A percentile compares a stretch with the other conserved stretches of the same genome.
Conservation (phyloP, 2,329 filamentous ascomycete species). For the Drechmeria coniospora region DNA sequence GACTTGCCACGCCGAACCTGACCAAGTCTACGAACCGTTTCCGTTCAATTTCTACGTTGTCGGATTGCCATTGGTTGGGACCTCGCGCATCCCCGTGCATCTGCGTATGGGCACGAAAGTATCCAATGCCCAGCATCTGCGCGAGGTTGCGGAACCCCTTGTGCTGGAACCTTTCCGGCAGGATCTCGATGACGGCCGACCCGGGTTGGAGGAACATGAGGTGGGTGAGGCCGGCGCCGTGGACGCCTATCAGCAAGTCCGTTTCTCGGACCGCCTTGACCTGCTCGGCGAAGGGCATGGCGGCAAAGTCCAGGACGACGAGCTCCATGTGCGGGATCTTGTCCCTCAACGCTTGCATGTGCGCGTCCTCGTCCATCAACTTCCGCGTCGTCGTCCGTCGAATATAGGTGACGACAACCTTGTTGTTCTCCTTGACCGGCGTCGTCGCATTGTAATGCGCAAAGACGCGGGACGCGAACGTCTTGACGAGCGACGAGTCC, state of each 20-base stretch:
- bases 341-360: slow-evolving; percentile 12
- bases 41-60: slow-evolving; percentile 1
- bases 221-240: slow-evolving; percentile 28
- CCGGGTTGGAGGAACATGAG: slow-evolving; percentile 21
- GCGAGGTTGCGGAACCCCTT: slow-evolving; percentile 25
- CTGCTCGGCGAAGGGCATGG: slow-evolving; percentile 21
- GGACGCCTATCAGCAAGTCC: slow-evolving; percentile 26
- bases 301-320: slow-evolving; percentile 20
- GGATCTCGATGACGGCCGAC: slow-evolving; percentile 25
- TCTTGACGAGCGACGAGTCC: slow-evolving; percentile 8
- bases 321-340: slow-evolving; percentile 13
- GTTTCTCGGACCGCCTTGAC: slow-evolving; percentile 18
- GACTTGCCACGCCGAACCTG: not conserved
- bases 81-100: slow-evolving; percentile 1
- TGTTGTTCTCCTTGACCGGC: slow-evolving; percentile 1
- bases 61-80: slow-evolving; percentile 1
- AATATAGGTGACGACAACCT: slow-evolving; percentile 18
- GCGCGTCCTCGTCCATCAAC: slow-evolving; percentile 12
- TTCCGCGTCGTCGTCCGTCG: slow-evolving; percentile 16
- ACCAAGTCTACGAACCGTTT: not conserved
- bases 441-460: slow-evolving; percentile 11
- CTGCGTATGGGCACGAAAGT: slow-evolving; percentile 21
- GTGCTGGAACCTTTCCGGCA: slow-evolving; percentile 12
- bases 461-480: slow-evolving; percentile 18
- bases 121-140: slow-evolving; percentile 17